Evolutionary conservation across 2,329 filamentous ascomycete genomes (phyloP).

Genomic region (Huntiella savannae): DNA sequence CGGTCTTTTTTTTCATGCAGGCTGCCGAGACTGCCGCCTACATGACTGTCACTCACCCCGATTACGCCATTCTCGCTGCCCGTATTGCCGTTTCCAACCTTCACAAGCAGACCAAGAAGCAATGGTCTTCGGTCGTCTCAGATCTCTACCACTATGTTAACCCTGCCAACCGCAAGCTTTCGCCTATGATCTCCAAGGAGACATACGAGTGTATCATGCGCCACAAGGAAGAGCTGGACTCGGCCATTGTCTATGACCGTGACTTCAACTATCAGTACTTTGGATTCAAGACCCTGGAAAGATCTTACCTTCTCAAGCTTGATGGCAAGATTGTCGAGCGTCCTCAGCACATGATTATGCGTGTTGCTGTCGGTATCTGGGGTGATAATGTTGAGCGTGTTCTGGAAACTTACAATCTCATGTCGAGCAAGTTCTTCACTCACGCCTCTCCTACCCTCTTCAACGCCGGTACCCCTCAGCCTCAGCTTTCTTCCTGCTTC

Average conservation of each 20-base stretch:
- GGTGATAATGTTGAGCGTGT: slow-evolving; percentile 86
- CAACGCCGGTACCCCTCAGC: slow-evolving; percentile 87
- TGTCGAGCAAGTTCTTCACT: slow-evolving; percentile 98
- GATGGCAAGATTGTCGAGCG: slow-evolving; percentile 92
- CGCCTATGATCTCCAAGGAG: slow-evolving; percentile 86
- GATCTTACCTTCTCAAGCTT: slow-evolving; percentile 90
- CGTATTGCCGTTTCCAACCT: slow-evolving; percentile 98
- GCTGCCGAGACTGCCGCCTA: slow-evolving; percentile 97
- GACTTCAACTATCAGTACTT: slow-evolving; percentile 99
- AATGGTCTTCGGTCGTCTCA: slow-evolving; percentile 86
- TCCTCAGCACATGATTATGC: slow-evolving; percentile 99
- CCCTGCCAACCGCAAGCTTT: slow-evolving; percentile 64
- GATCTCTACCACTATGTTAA: slow-evolving; percentile 95
- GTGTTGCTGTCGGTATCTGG: slow-evolving; percentile 92
- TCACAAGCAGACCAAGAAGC: slow-evolving; percentile 99
- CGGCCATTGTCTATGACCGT: slow-evolving; percentile 94
- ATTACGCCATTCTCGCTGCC: slow-evolving; percentile 95
- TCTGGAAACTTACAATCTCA: slow-evolving; percentile 94
- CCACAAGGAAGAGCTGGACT: slow-evolving; percentile 93
- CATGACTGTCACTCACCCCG: slow-evolving; percentile 98
- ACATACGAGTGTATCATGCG: slow-evolving; percentile 90
- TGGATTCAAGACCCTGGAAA: slow-evolving; percentile 96
- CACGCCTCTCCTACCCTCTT: slow-evolving; percentile 96
- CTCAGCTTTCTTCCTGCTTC: slow-evolving; percentile 95
- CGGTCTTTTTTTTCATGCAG: slow-evolving; percentile 27